Evolutionary conservation across 176 grass and related monocot species (phyloP).

Genomic region (Carex pumila): DNA sequence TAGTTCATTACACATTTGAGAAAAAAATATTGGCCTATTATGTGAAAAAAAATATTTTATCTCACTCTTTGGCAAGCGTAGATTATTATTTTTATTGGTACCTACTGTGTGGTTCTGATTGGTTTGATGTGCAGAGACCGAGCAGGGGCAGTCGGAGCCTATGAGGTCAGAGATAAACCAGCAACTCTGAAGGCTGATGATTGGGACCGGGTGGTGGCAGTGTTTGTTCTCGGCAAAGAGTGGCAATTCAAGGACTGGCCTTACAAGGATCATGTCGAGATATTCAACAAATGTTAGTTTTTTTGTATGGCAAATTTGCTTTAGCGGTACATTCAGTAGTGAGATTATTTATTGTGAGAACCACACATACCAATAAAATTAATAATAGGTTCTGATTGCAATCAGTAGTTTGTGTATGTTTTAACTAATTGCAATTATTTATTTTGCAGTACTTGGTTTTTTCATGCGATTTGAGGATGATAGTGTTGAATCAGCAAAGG

Average conservation of each 20-base stretch:
- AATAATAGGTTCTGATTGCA: no score
- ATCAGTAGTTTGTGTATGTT: background rate
- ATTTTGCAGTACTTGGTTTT: slow-evolving; percentile 77
- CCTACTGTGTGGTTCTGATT: background rate
- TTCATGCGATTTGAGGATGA: slow-evolving; percentile 97
- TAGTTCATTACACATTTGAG: background rate
- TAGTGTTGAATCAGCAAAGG: slow-evolving; percentile 88
- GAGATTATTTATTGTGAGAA: background rate
- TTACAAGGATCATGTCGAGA: slow-evolving; percentile 91
- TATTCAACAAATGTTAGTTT: slow-evolving; percentile 80
- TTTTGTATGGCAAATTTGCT: background rate
- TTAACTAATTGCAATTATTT: slow-evolving; percentile 19
- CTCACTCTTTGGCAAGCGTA: background rate
- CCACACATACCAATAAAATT: no score
- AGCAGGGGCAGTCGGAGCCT: slow-evolving; percentile 30
- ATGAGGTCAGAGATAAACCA: slow-evolving; percentile 89
- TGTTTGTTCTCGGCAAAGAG: slow-evolving; percentile 96
- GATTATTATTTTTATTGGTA: background rate
- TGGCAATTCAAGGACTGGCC: slow-evolving; percentile 99
- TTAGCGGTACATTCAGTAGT: background rate
- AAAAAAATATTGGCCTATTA: background rate
- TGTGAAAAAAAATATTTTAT: background rate
- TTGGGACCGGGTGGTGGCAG: slow-evolving; percentile 67
- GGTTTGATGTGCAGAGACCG: slow-evolving; percentile 24
- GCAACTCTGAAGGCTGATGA: slow-evolving; percentile 61